Evolutionary conservation across 2,329 filamentous ascomycete species (phyloP), one percentile per base, ranked within the genome.

Genomic region (Sclerotinia borealis): DNA sequence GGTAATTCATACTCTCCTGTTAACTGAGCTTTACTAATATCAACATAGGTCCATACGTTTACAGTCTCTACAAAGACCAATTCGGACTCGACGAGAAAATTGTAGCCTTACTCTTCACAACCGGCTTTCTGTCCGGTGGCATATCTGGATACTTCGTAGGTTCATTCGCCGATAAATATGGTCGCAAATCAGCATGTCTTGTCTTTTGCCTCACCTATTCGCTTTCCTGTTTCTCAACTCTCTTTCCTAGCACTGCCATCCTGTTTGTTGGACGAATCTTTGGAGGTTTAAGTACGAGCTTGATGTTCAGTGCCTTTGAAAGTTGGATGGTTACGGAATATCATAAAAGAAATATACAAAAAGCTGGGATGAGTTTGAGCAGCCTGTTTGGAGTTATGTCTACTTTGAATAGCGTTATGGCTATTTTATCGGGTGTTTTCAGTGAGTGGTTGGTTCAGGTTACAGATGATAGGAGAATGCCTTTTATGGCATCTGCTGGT

Each of bases 301-400:
- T 86, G 47, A 76, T 86, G 36, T 86, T 83, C 75, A 83, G 79
- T 49, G 81, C 80, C 6, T 85, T 86, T 66, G 83, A 87, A 72
- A 83, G 81, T 68, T 87, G 84, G 83, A 82, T 86, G 77, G 79
- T 86, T 34, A 79, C 81, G 52, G 83, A 86, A 68, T 86, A 79
- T 68, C 79, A 83, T 55, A 74, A 76, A 48, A 74, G 79, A 48
- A 76, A 76, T 15, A 67, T 83, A 9, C 76, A 77, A 34, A 73
- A 79, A n/a, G 73, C 72, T 9, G 75, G 76, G 10, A 72, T 76
- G 9, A 78, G 77, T 47, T 75, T 87, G 36, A 79, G 79, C 61
- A 74, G 76, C 36, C 78, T 86, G 27, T 85, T 84, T 70, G 82
- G 81, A 5, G 75, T 78, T 34, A 80, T 83, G 75, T 79, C 80